phyloP scores from a whole-genome alignment of 2,329 filamentous ascomycete genomes.

The Verticillium isaacii region DNA sequence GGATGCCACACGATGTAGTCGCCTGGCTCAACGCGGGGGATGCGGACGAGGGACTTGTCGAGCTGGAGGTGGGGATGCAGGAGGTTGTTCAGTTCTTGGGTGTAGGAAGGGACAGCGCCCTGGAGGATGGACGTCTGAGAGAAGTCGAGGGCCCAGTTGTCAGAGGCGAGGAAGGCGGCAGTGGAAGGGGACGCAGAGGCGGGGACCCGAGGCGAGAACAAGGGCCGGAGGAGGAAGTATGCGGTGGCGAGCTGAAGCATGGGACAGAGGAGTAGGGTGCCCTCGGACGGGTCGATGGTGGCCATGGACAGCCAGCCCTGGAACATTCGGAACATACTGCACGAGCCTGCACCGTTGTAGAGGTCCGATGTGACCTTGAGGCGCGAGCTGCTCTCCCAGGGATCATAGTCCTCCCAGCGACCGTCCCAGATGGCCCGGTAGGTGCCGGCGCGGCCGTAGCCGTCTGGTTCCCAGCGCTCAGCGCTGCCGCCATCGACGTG shows the following conservation, averaged over 20 bases:
- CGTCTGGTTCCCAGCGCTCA: conserved; percentile 66
- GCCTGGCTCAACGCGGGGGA: conserved; percentile 65
- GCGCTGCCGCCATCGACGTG: conserved; percentile 68
- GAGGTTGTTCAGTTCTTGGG: conserved; percentile 64
- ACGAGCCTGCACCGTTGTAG: conserved; percentile 54
- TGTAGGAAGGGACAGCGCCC: conserved; percentile 63
- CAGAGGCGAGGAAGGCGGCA: conserved; percentile 30
- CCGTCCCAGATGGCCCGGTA: conserved; percentile 51
- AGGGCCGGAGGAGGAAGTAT: conserved; percentile 73
- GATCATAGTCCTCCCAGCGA: conserved; percentile 51
- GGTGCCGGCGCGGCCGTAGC: conserved; percentile 56
- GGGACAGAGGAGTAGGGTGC: conserved; percentile 70
- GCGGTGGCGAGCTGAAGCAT: conserved; percentile 59
- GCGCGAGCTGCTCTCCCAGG: conserved; percentile 49
- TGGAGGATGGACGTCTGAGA: conserved; percentile 52
- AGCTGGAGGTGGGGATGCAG: conserved; percentile 71
- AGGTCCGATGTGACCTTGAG: conserved; percentile 49
- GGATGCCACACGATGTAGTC: conserved; percentile 77
- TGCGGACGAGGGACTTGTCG: conserved; percentile 61
- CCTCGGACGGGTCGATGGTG: conserved; percentile 59
- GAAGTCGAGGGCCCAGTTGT: conserved; percentile 51
- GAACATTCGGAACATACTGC: conserved; percentile 56
- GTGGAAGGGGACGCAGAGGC: conserved; percentile 27
- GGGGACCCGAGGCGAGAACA: conserved; percentile 50
- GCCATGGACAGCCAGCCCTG: conserved; percentile 52